Base-by-base conservation (phyloP, 1,139 yeast genomes). In the Debaryomycetaceae sp. region DNA sequence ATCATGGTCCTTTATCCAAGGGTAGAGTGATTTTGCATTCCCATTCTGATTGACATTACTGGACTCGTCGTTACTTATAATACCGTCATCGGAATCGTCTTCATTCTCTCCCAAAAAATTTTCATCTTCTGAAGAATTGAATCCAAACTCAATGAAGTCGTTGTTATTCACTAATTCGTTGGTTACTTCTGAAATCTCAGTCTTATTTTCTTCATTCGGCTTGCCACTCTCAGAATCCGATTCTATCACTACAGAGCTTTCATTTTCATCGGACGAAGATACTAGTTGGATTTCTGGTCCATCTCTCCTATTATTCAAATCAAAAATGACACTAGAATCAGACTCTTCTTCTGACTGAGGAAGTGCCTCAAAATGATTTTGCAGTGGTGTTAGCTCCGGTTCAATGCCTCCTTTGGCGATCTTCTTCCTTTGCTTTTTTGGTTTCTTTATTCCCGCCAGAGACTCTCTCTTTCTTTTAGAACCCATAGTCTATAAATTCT, bases 1-100 rank as follows among this genome's bases (percentile, higher is more conserved):
- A 50, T 83, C 87, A 49, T 81, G 86, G 47, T 82, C 79, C 43
- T 81, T 71, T 26, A 88, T 75, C 96, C 96, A 88, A 0, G 96
- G 96, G 51, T 68, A 87, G 35, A 77, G 75, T 0, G 74, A 61
- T 6, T 46, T 62, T 15, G 59, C 43, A 34, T 34, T 15, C 33
- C 29, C 24, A 36, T 40, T 28, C 33, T 48, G 38, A 18, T 50
- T 48, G 17, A 47, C 44, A 9, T 54, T 48, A 1, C 70, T 75
- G 9, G 63, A 49, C 24, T 65, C 69, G 41, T 69, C 73, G 30
- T 63, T 63, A 42, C 67, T 65, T 31, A 65, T 44, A 6, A 61
- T 48, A 1, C 73, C 74, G 44, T 67, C 72, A 40, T 63, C 73
- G 2, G 68, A 59, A 35, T 52, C 56, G 15, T 58, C 59, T 5